phyloP scores from a whole-genome alignment of 352 stramenopile genomes.

The Phytopythium kandeliae region DNA sequence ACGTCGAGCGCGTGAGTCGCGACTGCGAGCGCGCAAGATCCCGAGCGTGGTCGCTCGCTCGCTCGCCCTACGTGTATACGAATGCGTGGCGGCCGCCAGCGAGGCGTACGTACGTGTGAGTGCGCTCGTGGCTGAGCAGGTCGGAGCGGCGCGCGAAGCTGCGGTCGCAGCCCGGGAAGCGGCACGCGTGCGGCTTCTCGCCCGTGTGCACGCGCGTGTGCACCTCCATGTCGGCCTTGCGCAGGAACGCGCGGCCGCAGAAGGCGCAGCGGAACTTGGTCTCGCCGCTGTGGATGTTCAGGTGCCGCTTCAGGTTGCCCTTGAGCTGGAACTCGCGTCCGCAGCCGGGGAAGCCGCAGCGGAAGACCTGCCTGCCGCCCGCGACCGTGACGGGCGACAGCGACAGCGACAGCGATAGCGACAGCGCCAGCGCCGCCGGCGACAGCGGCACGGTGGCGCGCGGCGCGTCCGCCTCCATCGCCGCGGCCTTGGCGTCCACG shows the following conservation, averaged over 20 bases:
- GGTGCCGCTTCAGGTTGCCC: conserved; percentile 55
- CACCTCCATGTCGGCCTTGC: conserved; percentile 73
- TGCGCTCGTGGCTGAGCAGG: conserved; percentile 70
- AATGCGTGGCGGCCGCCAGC: not conserved
- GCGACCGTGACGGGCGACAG: not conserved
- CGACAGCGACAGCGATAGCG: not conserved
- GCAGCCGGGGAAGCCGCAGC: conserved; percentile 46
- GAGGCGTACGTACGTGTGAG: conserved; percentile 34
- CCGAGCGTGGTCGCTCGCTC: too few species aligned
- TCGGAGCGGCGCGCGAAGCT: conserved; percentile 67
- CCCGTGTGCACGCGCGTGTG: conserved; percentile 71
- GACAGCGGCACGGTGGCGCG: not conserved
- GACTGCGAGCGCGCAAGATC: too few species aligned
- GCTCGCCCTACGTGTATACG: too few species aligned
- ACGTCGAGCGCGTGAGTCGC: too few species aligned
- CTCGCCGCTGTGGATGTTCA: conserved; percentile 51
- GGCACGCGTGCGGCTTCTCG: conserved; percentile 70
- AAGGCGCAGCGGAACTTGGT: conserved; percentile 57
- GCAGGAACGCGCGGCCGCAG: conserved; percentile 55
- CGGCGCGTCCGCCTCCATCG: not conserved
- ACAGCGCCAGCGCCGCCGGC: conserved; percentile 1
- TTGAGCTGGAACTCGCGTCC: conserved; percentile 57
- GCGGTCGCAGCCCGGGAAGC: conserved; percentile 44
- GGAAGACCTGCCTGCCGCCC: conserved; percentile 16
- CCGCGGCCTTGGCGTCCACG: not conserved